Base-by-base conservation (phyloP, 1,284 basidiomycete species). In the Phellopilus nigrolimitatus region DNA sequence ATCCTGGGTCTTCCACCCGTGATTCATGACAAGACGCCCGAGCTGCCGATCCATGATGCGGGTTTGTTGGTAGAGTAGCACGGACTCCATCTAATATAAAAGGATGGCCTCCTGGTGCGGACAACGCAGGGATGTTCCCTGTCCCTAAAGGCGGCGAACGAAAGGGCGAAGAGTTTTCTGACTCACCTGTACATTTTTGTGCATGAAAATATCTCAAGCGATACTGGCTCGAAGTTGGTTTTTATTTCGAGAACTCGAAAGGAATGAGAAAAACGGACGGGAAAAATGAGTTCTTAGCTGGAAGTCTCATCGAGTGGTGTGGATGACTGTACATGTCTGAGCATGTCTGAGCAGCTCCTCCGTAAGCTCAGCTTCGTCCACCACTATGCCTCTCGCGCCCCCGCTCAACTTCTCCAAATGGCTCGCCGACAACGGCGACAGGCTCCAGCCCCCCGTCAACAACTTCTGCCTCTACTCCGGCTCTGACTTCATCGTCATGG, bases 401-500 rank as follows among this genome's bases (percentile, higher is more conserved):
- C 88, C 92, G 1, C 75, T 95, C 60, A 92, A 94, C 70, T 84
- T 95, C 60, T 80, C 80, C 5, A 83, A 82, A 67, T 95, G 93
- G 93, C 75, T 97, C 47, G 68, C 74, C 15, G 81, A 91, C 61
- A 94, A 95, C 60, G 68, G 69, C 15, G 78, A 92, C 59, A 77
- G 87, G 15, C 75, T 97, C 39, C 79, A 87, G 64, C 93, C 93
- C 2, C 93, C 93, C 0, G 92, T 97, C 49, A 93, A 91, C 68
- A 94, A 94, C 64, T 92, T 84, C 61, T 94, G 89, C 66, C 68
- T 95, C 49, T 95, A 94, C 67, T 78, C 81, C 49, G 90, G 90
- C 46, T 75, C 78, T 31, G 91, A 95, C 65, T 93, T 89, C 62
- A 80, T 88, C 44, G 82, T 93, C 36, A 97, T 97, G 94, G 88